A percentile compares a stretch with the other conserved stretches of the same genome.
Conservation (phyloP, 768 basidiomycete genomes). For the Suillus alpinus region DNA sequence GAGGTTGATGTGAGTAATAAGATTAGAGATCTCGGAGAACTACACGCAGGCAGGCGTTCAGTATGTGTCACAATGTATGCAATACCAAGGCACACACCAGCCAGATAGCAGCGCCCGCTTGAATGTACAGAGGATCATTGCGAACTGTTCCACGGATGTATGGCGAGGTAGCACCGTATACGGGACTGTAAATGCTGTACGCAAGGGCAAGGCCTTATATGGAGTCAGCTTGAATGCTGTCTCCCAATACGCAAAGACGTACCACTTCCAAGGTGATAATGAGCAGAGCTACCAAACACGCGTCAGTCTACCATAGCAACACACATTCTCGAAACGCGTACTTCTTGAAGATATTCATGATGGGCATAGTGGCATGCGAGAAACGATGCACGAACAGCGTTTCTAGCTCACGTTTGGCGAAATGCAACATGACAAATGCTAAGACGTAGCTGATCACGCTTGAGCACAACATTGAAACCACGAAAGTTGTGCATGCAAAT, state of each 20-base stretch:
- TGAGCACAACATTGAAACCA: constrained; percentile 2
- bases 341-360: constrained; percentile 87
- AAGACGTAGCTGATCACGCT: constrained; percentile 54
- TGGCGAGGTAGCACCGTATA: constrained; percentile 64
- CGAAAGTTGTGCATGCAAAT: constrained; percentile 12
- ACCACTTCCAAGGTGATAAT: constrained; percentile 85
- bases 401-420: constrained; percentile 89
- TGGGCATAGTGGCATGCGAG: constrained; percentile 93
- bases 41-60: constrained; percentile 28
- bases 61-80: background rate
- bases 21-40: constrained; percentile 85
- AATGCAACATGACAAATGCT: constrained; percentile 79
- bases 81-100: constrained; percentile 49
- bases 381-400: constrained; percentile 94
- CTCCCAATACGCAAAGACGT: constrained; percentile 6
- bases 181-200: constrained; percentile 77
- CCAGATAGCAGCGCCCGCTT: constrained; percentile 65
- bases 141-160: constrained; percentile 61
- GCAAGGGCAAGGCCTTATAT: constrained; percentile 70
- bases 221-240: background rate
- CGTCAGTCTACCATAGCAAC: constrained; percentile 1
- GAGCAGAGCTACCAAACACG: constrained; percentile 59
- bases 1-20: constrained; percentile 77
- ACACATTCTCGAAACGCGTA: constrained; percentile 32
- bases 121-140: constrained; percentile 66